Evolutionary conservation across 2,329 filamentous ascomycete species (phyloP).

Genomic region (Diaporthe sp.): DNA sequence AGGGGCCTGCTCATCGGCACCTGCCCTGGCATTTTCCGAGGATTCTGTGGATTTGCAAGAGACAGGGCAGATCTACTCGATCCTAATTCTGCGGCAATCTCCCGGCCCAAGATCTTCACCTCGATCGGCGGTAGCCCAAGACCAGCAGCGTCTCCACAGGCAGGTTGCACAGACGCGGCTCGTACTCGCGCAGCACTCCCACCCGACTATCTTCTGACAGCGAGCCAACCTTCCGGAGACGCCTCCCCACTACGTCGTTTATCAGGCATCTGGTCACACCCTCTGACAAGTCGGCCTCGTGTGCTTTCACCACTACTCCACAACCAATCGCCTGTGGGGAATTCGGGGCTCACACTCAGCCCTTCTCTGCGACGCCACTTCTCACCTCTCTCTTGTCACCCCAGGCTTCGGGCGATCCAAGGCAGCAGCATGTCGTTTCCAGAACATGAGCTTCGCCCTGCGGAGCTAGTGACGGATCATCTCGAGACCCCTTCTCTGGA

Average conservation of each 20-base stretch:
- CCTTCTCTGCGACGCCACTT: conserved; percentile 2
- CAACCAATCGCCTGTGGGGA: background rate
- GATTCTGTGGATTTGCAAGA: conserved; percentile 1
- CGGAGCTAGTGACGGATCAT: conserved; percentile 72
- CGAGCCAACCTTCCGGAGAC: conserved; percentile 1
- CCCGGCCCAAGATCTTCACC: conserved; percentile 24
- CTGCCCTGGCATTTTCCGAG: conserved; percentile 23
- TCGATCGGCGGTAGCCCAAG: conserved; percentile 8
- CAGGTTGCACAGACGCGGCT: conserved; percentile 35
- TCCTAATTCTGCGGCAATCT: conserved; percentile 22
- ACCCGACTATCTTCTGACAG: conserved; percentile 23
- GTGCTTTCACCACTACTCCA: conserved; percentile 9
- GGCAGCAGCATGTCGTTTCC: conserved; percentile 48
- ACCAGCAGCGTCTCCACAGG: conserved; percentile 19
- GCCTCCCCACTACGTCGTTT: background rate
- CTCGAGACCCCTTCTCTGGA: conserved; percentile 89
- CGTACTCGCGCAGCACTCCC: conserved; percentile 21
- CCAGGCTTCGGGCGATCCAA: conserved; percentile 46
- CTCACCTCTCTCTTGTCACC: conserved; percentile 11
- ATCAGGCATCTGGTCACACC: background rate
- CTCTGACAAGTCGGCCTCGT: conserved; percentile 10
- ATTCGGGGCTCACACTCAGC: background rate
- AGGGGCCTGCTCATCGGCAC: conserved; percentile 22
- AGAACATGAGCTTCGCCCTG: conserved; percentile 50
- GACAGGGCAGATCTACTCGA: conserved; percentile 22